Conservation (phyloP, 2,329 filamentous ascomycete species). For the Diaporthe longicolla region DNA sequence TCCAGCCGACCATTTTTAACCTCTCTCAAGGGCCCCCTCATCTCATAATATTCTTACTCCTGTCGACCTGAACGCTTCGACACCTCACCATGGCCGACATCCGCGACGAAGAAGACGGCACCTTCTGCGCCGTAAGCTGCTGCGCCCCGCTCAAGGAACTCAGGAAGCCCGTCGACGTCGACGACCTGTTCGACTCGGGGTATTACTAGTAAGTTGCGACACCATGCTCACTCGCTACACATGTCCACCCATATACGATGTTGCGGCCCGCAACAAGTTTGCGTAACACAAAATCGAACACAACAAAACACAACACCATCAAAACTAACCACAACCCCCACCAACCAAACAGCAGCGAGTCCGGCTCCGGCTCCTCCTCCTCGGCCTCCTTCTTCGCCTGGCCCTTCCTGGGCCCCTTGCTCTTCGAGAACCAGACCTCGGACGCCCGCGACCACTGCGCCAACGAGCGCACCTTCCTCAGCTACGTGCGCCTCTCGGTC, state of each 20-base stretch:
- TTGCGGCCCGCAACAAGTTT: no score
- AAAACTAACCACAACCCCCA: no score
- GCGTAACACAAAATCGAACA: not conserved
- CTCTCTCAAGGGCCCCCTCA: not conserved
- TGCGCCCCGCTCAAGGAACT: conserved; percentile 57
- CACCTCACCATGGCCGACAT: conserved; percentile 38
- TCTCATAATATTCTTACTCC: no score
- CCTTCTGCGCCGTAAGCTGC: conserved; percentile 50
- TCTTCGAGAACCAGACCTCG: conserved; percentile 81
- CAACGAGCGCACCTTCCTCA: conserved; percentile 88
- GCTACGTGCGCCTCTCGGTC: conserved; percentile 88
- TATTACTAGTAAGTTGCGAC: conserved; percentile 43
- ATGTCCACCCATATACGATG: not conserved
- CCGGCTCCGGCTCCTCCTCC: not conserved
- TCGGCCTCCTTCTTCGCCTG: conserved; percentile 67
- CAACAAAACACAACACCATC: no score
- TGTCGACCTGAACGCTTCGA: no score
- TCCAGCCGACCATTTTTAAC: conserved; percentile 24
- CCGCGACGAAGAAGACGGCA: conserved; percentile 55
- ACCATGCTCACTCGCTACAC: no score
- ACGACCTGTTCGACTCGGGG: conserved; percentile 47
- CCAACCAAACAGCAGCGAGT: conserved; percentile 18
- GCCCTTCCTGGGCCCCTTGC: conserved; percentile 75
- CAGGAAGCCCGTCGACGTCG: conserved; percentile 60
- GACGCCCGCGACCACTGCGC: conserved; percentile 85